Base-by-base conservation (phyloP, 2,329 filamentous ascomycete genomes). In the Podosphaera fusca region DNA sequence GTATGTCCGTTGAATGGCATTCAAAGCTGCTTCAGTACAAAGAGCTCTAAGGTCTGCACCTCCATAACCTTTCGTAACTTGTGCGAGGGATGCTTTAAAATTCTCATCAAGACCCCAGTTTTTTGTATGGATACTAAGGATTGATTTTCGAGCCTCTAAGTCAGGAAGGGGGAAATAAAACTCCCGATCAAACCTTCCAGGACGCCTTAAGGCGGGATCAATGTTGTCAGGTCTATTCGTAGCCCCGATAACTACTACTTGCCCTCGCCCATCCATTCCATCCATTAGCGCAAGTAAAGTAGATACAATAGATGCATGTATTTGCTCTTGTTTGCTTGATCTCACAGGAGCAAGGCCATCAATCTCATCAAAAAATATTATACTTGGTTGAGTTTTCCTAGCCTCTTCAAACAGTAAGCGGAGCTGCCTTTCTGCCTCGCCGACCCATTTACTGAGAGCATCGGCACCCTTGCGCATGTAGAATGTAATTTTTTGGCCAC, bases 391-490 rank as follows among this genome's bases (percentile, higher is more conserved):
- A 1, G 85, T 96, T 68, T 88, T 92, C 60, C 90, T 79, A 14
- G 92, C 92, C 70, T 98, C 92, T 64, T 96, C 92, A 62, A 98
- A 98, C 4, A 98, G 76, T 58, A 96, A 73, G 51, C 92, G 82
- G 56, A 98, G 78, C 68, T 98, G 92, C 70, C 90, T 84, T 71
- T 98, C 92, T 8, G 94, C 92, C 70, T 98, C 92, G 67, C 92
- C 92, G 56, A 98, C 92, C 92, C 92, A 98, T 71, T 98, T 98
- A 70, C 89, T 95, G 60, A 98, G 74, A 14, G 89, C 89, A 75
- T 98, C 92, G 31, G 92, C 94, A 67, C 92, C 94, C 70, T 98
- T 98, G 59, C 92, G 84, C 92, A 98, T 98, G 70, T 96, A 98
- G 65, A 98, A 98, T 0, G 89, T 96, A 61, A 98, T 92, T 68